Conservation (phyloP, 2,329 filamentous ascomycete species). For the Xylariaceae sp. region DNA sequence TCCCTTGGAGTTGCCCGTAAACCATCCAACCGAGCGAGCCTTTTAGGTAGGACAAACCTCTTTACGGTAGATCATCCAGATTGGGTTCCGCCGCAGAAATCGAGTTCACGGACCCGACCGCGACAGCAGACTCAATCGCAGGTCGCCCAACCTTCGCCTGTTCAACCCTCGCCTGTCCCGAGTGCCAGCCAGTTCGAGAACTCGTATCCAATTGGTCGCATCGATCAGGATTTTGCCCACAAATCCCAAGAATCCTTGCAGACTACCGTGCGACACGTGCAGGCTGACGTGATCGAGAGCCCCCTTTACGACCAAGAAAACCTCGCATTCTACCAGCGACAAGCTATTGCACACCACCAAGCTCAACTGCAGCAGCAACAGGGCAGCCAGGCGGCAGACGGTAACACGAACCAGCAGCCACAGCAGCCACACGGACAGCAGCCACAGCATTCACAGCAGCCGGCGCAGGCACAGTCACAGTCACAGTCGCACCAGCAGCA, state of each 20-base stretch:
- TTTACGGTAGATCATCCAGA: constrained; percentile 31
- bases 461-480: constrained; percentile 18
- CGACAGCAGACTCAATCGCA: neutral
- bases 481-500: constrained; percentile 32
- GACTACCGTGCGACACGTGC: constrained; percentile 46
- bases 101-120: constrained; percentile 17
- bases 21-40: constrained; percentile 54
- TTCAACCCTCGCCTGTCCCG: constrained; percentile 43
- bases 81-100: constrained; percentile 26
- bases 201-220: constrained; percentile 34
- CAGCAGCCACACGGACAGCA: constrained; percentile 1
- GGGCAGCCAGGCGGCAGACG: constrained; percentile 18
- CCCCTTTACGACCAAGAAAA: constrained; percentile 44
- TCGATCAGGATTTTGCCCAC: constrained; percentile 40
- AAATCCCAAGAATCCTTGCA: constrained; percentile 37
- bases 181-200: constrained; percentile 39
- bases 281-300: constrained; percentile 40
- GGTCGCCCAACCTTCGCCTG: constrained; percentile 25
- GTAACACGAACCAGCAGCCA: constrained; percentile 3
- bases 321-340: constrained; percentile 39
- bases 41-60: constrained; percentile 40
- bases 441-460: neutral
- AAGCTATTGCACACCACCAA: constrained; percentile 28
- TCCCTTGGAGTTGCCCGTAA: constrained; percentile 46
- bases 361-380: constrained; percentile 27